phyloP scores from a whole-genome alignment of 2,329 filamentous ascomycete species.

The Cercospora zeae-maydis region DNA sequence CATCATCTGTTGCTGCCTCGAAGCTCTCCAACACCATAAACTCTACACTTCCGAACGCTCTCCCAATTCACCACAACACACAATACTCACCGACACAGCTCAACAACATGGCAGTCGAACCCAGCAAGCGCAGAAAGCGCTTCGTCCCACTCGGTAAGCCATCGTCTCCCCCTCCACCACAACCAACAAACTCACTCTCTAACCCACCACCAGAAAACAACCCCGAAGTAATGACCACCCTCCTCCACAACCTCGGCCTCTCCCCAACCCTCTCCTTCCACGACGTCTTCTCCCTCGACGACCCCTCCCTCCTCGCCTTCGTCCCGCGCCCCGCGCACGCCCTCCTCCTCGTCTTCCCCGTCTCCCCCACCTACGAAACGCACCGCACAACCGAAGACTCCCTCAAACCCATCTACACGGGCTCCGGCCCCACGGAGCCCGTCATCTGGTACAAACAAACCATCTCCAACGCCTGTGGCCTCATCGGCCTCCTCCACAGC shows the following conservation, averaged over 20 bases:
- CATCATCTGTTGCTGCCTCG: constrained; percentile 4
- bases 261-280: constrained; percentile 73
- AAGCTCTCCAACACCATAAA: neutral
- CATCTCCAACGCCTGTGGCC: constrained; percentile 86
- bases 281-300: constrained; percentile 88
- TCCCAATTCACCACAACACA: neutral
- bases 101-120: constrained; percentile 6
- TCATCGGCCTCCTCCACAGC: constrained; percentile 84
- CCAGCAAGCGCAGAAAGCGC: constrained; percentile 13
- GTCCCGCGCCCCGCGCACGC: constrained; percentile 85
- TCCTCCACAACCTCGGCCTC: constrained; percentile 80
- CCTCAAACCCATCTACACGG: constrained; percentile 59
- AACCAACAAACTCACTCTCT: neutral
- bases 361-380: constrained; percentile 73
- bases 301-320: constrained; percentile 78
- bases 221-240: constrained; percentile 79
- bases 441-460: constrained; percentile 95
- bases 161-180: too few relatives aligned
- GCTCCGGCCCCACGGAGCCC: constrained; percentile 65
- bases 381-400: constrained; percentile 72
- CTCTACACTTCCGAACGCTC: neutral
- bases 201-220: constrained; percentile 58
- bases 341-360: constrained; percentile 86
- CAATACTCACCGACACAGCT: neutral
- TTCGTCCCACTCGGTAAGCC: constrained; percentile 35